phyloP scores from a whole-genome alignment of 164 flowering plant species.

The Piper betle region DNA sequence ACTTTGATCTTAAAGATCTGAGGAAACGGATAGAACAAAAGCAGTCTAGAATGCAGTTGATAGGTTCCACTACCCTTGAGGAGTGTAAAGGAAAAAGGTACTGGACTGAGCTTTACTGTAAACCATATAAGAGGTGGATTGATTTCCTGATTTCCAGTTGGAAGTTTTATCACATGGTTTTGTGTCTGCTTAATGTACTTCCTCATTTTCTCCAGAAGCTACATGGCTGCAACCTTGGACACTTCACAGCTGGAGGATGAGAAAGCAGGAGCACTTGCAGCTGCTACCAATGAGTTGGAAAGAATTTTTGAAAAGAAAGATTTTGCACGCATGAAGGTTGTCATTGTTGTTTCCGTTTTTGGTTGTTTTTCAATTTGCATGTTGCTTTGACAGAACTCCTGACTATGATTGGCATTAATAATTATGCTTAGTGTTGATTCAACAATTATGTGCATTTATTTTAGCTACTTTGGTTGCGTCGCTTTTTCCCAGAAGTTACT shows the following conservation, averaged over 20 bases:
- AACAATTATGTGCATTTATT: too few species aligned
- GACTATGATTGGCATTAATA: background rate
- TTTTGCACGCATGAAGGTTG: slow-evolving; percentile 82
- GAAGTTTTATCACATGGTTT: background rate
- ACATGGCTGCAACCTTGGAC: slow-evolving; percentile 73
- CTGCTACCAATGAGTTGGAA: slow-evolving; percentile 83
- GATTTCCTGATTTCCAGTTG: background rate
- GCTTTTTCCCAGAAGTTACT: background rate
- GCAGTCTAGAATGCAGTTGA: slow-evolving; percentile 29
- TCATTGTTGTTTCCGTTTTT: background rate
- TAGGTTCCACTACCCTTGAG: slow-evolving; percentile 8
- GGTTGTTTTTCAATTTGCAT: too few species aligned
- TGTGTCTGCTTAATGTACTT: slow-evolving; percentile 1
- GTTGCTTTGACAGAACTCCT: background rate
- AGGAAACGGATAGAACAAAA: slow-evolving; percentile 40
- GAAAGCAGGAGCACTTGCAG: slow-evolving; percentile 62
- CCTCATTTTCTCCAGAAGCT: slow-evolving; percentile 29
- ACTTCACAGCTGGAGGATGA: slow-evolving; percentile 63
- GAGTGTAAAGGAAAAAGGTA: slow-evolving; percentile 28
- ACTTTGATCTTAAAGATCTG: slow-evolving; percentile 58
- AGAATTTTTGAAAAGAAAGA: slow-evolving; percentile 72
- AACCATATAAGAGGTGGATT: background rate
- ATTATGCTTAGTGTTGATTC: too few species aligned
- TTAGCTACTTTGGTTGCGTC: too few species aligned
- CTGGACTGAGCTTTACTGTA: background rate